Base-by-base conservation (phyloP, 2,329 filamentous ascomycete species). In the Curvularia sp. region DNA sequence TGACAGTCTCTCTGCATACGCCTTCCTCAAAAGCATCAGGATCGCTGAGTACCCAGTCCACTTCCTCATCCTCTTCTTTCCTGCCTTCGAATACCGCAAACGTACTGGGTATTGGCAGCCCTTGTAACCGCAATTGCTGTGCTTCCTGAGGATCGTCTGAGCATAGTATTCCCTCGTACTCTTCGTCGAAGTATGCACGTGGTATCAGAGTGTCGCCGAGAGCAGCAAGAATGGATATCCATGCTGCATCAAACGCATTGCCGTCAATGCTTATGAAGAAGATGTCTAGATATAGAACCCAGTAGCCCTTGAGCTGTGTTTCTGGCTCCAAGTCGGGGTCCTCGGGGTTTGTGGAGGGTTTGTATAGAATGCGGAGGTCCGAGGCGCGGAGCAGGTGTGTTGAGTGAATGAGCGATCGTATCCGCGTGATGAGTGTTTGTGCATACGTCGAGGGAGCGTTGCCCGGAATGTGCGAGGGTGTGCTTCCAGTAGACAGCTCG, bases 281-380 rank as follows among this genome's bases (percentile, higher is more conserved):
- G n/a, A 97, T 83, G 73, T 98, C 94, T 65, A 99, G 91, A 77
- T 97, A 97, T 19, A 99, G 86, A 9, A 91, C 89, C 95, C 94
- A 99, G 77, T 96, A 98, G 0, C 90, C 95, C 74, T 91, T 94
- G 10, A 94, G 78, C 61, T 87, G 83, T 7, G 75, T 74, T 38
- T 73, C 72, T 5, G 78, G 72, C 3, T 82, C 80, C 21, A 83
- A 81, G 18, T 81, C 76, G 56, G 84, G 80, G 30, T 80, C 74
- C 27, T 76, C 76, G n/a, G 79, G 52, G 50, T 78, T 76, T 0
- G 63, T 57, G 18, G 82, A 79, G 23, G 81, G 81, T 38, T 82
- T 81, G 69, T 91, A 85, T 82, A 84, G 88, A 75, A 98, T 93
- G 69, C 89, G 83, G 71, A 98, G 78, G 67, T 92, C 88, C 18